Evolutionary conservation across 257 asterid species (phyloP).

Genomic region (Ocimum tenuiflorum): DNA sequence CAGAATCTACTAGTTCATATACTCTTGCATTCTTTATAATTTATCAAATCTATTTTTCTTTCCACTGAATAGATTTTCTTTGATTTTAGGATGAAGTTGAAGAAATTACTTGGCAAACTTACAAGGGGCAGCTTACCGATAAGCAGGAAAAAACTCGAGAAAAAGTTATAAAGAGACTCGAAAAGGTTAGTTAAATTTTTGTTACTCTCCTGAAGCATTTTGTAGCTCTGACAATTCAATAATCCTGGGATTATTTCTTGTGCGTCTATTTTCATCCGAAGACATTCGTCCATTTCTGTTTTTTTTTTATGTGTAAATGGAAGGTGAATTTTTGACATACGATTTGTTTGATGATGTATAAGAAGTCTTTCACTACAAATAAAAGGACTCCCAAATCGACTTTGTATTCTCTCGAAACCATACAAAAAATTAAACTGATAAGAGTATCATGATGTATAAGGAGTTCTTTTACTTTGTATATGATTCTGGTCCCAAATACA

Average conservation of each 20-base stretch:
- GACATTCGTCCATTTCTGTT: neutral
- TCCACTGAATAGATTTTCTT: conserved; percentile 10
- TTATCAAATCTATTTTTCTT: neutral
- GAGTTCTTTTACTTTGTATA: neutral
- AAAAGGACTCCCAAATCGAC: neutral
- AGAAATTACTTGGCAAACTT: conserved; percentile 96
- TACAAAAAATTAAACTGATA: neutral
- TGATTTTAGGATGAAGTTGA: conserved; percentile 63
- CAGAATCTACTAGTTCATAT: neutral
- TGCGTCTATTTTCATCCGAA: neutral
- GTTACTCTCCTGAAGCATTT: neutral
- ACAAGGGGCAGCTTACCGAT: conserved; percentile 91
- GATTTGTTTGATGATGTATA: neutral
- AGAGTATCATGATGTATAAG: neutral
- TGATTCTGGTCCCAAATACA: too few species aligned
- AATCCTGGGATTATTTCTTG: neutral
- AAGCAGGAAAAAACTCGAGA: conserved; percentile 96
- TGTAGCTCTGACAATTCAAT: neutral
- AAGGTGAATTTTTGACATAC: neutral
- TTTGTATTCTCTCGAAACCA: too few species aligned
- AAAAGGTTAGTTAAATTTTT: conserved; percentile 50
- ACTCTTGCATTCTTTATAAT: neutral
- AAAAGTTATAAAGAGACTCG: conserved; percentile 84
- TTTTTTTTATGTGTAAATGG: conserved; percentile 3
- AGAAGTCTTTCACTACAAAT: neutral